phyloP scores from a whole-genome alignment of 2,329 filamentous ascomycete genomes.

The Pestalotiopsis sp. region DNA sequence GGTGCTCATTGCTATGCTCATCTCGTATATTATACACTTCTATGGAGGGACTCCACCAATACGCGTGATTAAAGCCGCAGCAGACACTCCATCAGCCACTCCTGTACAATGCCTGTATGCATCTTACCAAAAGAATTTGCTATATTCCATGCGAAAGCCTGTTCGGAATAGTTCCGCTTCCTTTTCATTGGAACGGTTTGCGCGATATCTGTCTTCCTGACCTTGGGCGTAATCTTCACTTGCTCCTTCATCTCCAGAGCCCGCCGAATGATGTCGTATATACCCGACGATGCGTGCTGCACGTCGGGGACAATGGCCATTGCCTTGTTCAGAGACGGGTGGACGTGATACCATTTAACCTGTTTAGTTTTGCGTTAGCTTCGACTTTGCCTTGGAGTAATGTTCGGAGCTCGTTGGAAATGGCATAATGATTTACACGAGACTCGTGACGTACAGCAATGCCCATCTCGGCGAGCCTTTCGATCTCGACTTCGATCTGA shows the following conservation, averaged over 20 bases:
- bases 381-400: not conserved
- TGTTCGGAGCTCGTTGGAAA: not conserved
- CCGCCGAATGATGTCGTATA: not conserved
- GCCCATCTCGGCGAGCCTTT: not conserved
- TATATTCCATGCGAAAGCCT: too few species aligned
- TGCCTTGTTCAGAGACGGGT: not conserved
- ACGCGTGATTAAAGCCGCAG: too few species aligned
- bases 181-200: too few species aligned
- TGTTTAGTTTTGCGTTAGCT: not conserved
- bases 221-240: too few species aligned
- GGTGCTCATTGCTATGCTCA: too few species aligned
- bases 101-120: too few species aligned
- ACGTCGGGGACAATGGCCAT: not conserved
- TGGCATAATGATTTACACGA: not conserved
- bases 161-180: too few species aligned
- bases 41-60: too few species aligned
- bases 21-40: too few species aligned
- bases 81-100: too few species aligned
- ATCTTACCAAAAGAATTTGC: too few species aligned
- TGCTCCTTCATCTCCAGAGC: not conserved
- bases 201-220: too few species aligned
- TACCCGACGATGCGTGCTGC: not conserved
- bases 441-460: not conserved
- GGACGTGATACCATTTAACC: constrained; percentile 9
- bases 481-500: constrained; percentile 1